Conservation (phyloP, 805 yeast genomes). For the Barnettozyma botsteinii region DNA sequence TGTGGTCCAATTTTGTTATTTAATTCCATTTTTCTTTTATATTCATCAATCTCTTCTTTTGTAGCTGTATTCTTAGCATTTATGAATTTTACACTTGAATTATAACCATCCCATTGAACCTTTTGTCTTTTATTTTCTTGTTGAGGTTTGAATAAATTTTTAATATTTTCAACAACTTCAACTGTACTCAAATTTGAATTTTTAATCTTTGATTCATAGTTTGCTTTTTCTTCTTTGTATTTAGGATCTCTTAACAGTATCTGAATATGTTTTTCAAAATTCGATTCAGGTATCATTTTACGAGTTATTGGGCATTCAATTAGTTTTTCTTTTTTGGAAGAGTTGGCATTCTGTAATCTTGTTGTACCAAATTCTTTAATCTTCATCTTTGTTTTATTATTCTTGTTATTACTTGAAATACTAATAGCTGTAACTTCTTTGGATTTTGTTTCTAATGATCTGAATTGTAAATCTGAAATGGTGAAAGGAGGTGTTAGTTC, state of each 20-base stretch:
- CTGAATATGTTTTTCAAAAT: constrained; percentile 67
- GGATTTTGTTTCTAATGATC: constrained; percentile 40
- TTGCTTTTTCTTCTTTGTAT: constrained; percentile 59
- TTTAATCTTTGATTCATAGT: constrained; percentile 52
- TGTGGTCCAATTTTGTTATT: constrained; percentile 2
- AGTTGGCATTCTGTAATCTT: constrained; percentile 35
- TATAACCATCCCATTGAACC: constrained; percentile 31
- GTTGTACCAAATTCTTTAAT: constrained; percentile 69
- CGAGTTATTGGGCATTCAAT: constrained; percentile 81
- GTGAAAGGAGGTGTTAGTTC: constrained; percentile 49
- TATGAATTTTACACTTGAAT: constrained; percentile 22
- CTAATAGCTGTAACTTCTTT: constrained; percentile 20
- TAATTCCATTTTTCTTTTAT: constrained; percentile 15
- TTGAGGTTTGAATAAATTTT: constrained; percentile 33
- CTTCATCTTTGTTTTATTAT: constrained; percentile 35
- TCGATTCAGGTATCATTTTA: constrained; percentile 58
- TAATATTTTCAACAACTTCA: constrained; percentile 59
- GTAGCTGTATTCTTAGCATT: constrained; percentile 17
- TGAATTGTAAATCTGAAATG: constrained; percentile 51
- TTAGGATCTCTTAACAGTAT: constrained; percentile 71
- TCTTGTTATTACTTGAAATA: constrained; percentile 6
- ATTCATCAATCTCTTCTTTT: constrained; percentile 22
- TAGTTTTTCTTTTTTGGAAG: constrained; percentile 27
- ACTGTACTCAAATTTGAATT: constrained; percentile 43
- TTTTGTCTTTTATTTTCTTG: constrained; percentile 23